phyloP scores from a whole-genome alignment of 2,329 filamentous ascomycete species.

The Trichoderma arundinaceum region DNA sequence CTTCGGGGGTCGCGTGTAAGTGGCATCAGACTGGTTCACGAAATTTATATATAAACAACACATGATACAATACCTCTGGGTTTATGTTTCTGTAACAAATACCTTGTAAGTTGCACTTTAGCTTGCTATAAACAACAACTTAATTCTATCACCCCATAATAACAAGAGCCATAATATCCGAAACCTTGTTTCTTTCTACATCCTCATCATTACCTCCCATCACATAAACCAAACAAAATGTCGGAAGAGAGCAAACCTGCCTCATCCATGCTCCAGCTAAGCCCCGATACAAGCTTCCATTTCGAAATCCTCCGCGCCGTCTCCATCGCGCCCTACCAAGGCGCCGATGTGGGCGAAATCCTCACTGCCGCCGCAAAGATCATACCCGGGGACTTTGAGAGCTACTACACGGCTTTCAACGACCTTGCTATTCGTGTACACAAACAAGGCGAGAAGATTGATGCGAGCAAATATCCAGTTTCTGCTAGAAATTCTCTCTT shows the following conservation, averaged over 20 bases:
- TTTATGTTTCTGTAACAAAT: neutral
- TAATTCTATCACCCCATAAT: too few relatives aligned
- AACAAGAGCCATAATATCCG: neutral
- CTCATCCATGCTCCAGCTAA: conserved; percentile 35
- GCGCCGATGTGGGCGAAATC: conserved; percentile 43
- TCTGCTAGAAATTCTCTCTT: conserved; percentile 43
- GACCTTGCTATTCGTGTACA: conserved; percentile 35
- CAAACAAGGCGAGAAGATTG: conserved; percentile 32
- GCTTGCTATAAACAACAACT: too few relatives aligned
- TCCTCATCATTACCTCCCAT: neutral
- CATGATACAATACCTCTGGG: too few relatives aligned
- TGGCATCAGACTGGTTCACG: neutral
- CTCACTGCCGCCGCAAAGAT: conserved; percentile 39
- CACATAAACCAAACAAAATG: neutral
- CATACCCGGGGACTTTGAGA: conserved; percentile 37
- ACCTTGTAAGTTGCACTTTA: neutral
- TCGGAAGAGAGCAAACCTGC: neutral
- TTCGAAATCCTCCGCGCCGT: conserved; percentile 39
- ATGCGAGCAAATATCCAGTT: conserved; percentile 34
- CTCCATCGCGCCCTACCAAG: conserved; percentile 35
- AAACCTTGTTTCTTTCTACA: neutral
- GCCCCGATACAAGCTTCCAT: conserved; percentile 36
- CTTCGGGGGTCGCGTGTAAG: neutral
- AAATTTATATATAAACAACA: conserved; percentile 10
- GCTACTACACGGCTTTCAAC: conserved; percentile 37